phyloP scores from a whole-genome alignment of 257 asterid species.

The Salvia rosmarinus region DNA sequence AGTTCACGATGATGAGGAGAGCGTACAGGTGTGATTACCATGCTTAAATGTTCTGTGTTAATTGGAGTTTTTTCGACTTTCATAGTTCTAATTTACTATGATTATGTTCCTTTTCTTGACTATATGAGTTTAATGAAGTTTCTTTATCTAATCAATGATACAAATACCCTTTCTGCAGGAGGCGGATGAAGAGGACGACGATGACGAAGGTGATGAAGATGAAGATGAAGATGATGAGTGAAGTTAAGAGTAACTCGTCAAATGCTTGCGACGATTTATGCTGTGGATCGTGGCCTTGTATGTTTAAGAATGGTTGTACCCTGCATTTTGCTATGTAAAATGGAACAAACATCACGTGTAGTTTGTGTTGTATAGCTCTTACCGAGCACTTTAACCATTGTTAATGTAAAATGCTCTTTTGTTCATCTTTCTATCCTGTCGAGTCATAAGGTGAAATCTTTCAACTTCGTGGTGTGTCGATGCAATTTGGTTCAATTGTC shows the following conservation, averaged over 20 bases:
- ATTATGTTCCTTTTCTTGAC: not conserved
- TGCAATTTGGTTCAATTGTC: too few species aligned
- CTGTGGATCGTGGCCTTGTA: slow-evolving; percentile 40
- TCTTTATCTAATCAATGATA: not conserved
- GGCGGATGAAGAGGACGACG: slow-evolving; percentile 39
- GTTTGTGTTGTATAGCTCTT: slow-evolving; percentile 41
- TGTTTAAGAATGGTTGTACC: slow-evolving; percentile 36
- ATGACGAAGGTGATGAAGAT: slow-evolving; percentile 36
- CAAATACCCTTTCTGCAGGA: slow-evolving; percentile 40
- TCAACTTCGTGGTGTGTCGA: not conserved
- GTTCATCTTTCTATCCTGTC: slow-evolving; percentile 3
- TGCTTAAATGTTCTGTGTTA: not conserved
- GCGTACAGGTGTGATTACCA: slow-evolving; percentile 58
- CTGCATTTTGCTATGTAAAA: slow-evolving; percentile 39
- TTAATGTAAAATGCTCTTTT: slow-evolving; percentile 24
- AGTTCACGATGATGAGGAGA: slow-evolving; percentile 68
- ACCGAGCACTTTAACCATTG: slow-evolving; percentile 31
- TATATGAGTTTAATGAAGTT: not conserved
- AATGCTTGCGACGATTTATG: slow-evolving; percentile 29
- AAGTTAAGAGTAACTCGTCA: slow-evolving; percentile 12
- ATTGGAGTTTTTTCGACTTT: not conserved
- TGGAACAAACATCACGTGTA: slow-evolving; percentile 30
- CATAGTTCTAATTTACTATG: not conserved
- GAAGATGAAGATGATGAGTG: slow-evolving; percentile 52
- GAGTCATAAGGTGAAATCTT: not conserved